Evolutionary conservation across 768 basidiomycete genomes (phyloP), one percentile per base, ranked within the genome.

Genomic region (Floccularia luteovirens): DNA sequence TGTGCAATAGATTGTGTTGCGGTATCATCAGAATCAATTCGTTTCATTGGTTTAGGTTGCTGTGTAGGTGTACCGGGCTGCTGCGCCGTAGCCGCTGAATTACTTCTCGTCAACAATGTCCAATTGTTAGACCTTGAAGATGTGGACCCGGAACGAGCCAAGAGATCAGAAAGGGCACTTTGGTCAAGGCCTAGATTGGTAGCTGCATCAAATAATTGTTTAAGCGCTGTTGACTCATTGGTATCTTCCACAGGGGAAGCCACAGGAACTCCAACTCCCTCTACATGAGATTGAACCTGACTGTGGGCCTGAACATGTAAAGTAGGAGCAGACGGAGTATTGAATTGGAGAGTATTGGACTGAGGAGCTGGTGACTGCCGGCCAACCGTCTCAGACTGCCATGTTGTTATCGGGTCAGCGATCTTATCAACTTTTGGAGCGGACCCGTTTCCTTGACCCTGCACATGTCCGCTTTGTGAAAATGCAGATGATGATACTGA

Each of bases 141-240:
- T 17, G 75, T 67, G 14, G 87, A 82, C 22, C 74, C 72, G 36
- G 87, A 86, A 24, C 88, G 82, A 41, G 72, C 68, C 31, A 90
- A 61, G 23, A 90, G 60, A 41, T 79, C 86, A 36, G 75, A 82
- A 45, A 91, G 56, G 21, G 76, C 85, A 12, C 59, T 67, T 50
- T 79, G 79, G 59, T 89, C 83, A 24, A 90, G 69, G 22, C 86
- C 87, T 25, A 90, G 73, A 49, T 77, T 77, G 10, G 67, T 70
- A 1, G 84, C 88, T 17, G 86, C 88, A 52, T 79, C 76, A 48
- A 85, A 87, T 19, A 91, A 59, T 53, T 87, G 83, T 54, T 69
- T 74, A 40, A 90, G 62, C 12, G 82, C 81, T 36, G 64, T 63
- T 17, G 71, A 64, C 46, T 78, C 70, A 28, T 64, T 47, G 36